Evolutionary conservation across 108 stramenopile genomes (phyloP), one percentile per base, ranked within the genome.

Genomic region (Skeletonema costatum): DNA sequence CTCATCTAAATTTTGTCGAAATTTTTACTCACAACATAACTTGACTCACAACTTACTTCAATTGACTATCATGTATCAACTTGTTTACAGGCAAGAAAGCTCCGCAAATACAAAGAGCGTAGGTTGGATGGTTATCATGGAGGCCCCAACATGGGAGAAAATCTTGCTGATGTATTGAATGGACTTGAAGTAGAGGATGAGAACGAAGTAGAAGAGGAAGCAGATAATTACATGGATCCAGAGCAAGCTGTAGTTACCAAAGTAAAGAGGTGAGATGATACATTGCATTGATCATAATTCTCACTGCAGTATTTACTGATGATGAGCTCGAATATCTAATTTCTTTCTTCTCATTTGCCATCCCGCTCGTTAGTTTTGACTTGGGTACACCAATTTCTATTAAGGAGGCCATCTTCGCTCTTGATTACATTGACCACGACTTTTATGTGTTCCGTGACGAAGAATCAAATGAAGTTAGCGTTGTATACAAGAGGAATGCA

Each of bases 361-460:
- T 64, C n/a, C 17, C 21, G 16, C 42, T 4, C 9, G 41, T 32
- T 14, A 91, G 90, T 61, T 95, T 86, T 85, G 89, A 95, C 65
- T 80, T 97, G 85, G 76, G 86, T 32, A 88, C 83, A 41, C 75
- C 91, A 32, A 94, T 94, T 59, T 84, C 92, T 42, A 75, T 97
- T 61, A 78, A 89, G 56, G 96, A 97, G 70, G 94, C 96, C 14
- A 87, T 95, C 51, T 93, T 95, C 75, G 94, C 94, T 30, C 80
- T 97, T 75, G 96, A 95, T 68, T 95, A 93, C 78, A 84, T 95
- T 73, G 96, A 97, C 71, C 96, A 97, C 67, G 96, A 97, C 75
- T 97, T 97, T 73, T 97, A 94, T 68, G 90, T 95, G 17, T 97
- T 92, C 84, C 81, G 86, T 14, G 87, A 94, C 66, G 91, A 90